phyloP scores from a whole-genome alignment of 148 eudicot genomes.

The Camellia sinensis region DNA sequence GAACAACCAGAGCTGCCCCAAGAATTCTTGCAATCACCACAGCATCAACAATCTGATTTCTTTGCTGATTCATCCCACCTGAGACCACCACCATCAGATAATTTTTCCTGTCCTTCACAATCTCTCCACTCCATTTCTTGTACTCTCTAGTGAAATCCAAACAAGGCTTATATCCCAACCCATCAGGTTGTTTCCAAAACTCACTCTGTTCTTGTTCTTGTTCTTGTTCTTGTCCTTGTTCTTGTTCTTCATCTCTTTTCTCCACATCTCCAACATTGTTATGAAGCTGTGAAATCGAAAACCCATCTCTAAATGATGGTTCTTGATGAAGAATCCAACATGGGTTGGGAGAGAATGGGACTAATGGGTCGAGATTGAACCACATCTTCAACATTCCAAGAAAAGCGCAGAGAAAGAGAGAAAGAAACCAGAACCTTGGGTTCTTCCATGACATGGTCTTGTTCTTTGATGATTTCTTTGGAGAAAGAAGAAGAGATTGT shows the following conservation, averaged over 20 bases:
- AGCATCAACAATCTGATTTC: conserved; percentile 98
- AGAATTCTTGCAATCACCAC: conserved; percentile 91
- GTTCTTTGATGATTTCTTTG: conserved; percentile 42
- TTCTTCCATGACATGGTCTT: conserved; percentile 28
- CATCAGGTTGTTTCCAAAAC: conserved; percentile 85
- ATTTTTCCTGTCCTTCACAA: conserved; percentile 47
- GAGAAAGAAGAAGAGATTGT: conserved; percentile 52
- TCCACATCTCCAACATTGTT: conserved; percentile 1
- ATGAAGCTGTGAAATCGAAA: conserved; percentile 13
- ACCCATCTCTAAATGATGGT: conserved; percentile 19
- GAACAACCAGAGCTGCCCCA: conserved; percentile 91
- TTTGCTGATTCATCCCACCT: conserved; percentile 95
- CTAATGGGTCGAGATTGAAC: conserved; percentile 39
- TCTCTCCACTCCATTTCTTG: conserved; percentile 22
- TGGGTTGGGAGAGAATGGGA: conserved; percentile 45
- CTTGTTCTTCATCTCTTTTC: background rate
- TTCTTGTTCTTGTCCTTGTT: conserved; percentile 1
- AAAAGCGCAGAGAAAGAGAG: conserved; percentile 42
- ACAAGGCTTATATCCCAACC: conserved; percentile 69
- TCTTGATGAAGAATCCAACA: conserved; percentile 33
- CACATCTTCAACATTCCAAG: conserved; percentile 51
- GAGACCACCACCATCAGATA: conserved; percentile 85
- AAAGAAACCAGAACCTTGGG: conserved; percentile 46
- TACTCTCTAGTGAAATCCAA: conserved; percentile 64
- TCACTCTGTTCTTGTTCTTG: conserved; percentile 25